A percentile compares a stretch with the other conserved stretches of the same genome.
Evolutionary conservation across 2,329 filamentous ascomycete genomes (phyloP).

Genomic region (Alternaria novae-zelandiae): DNA sequence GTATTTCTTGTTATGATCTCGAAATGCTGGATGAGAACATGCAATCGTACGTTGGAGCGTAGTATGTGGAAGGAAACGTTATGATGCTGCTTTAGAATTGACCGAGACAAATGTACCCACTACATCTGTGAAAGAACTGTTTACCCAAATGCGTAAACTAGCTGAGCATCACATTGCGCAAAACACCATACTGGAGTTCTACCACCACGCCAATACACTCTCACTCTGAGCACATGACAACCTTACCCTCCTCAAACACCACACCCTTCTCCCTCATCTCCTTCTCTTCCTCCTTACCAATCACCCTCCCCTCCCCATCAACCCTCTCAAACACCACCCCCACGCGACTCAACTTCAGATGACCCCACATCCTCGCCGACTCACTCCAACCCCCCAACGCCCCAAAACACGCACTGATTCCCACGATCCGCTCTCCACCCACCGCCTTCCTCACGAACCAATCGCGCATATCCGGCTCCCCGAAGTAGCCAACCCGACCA

Average conservation of each 20-base stretch:
- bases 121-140: not conserved
- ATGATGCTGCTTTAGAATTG: not conserved
- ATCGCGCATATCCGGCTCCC: slow-evolving; percentile 1
- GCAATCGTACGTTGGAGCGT: not conserved
- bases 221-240: not conserved
- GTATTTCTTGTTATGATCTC: not conserved
- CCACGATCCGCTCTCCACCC: slow-evolving; percentile 14
- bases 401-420: slow-evolving; percentile 15
- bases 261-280: not conserved
- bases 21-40: not conserved
- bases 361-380: slow-evolving; percentile 8
- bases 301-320: not conserved
- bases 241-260: not conserved
- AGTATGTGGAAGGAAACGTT: not conserved
- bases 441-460: slow-evolving; percentile 14
- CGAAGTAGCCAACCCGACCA: slow-evolving; percentile 15
- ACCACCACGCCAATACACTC: not conserved
- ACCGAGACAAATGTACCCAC: not conserved
- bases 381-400: slow-evolving; percentile 13
- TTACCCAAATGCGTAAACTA: not conserved
- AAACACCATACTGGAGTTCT: not conserved
- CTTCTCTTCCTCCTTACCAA: not conserved
- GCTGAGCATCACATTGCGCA: not conserved
- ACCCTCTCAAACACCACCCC: slow-evolving; percentile 2
- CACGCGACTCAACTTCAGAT: slow-evolving; percentile 9